Evolutionary conservation across 192 early-diverging fungal species (phyloP).

Genomic region (Umbelopsis ramanniana): DNA sequence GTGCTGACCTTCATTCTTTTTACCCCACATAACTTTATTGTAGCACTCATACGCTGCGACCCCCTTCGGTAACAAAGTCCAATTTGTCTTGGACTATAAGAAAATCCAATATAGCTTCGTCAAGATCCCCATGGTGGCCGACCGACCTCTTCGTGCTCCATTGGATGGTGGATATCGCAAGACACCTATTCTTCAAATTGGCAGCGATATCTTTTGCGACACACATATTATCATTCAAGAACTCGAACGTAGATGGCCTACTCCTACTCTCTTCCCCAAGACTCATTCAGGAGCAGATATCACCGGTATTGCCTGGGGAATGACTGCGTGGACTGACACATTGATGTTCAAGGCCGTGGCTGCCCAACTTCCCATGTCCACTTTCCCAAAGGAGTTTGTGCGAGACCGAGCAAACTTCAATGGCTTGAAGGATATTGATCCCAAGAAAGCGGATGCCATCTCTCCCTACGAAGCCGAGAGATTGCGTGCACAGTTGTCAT

Average conservation of each 20-base stretch:
- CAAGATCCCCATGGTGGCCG: conserved; percentile 20
- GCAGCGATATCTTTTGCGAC: conserved; percentile 34
- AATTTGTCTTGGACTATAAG: conserved; percentile 36
- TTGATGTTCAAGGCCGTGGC: conserved; percentile 17
- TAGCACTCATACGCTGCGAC: conserved; percentile 33
- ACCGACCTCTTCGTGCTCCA: conserved; percentile 29
- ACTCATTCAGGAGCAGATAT: conserved; percentile 10
- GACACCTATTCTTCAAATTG: conserved; percentile 39
- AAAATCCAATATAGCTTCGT: conserved; percentile 33
- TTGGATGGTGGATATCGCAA: conserved; percentile 41
- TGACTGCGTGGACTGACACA: conserved; percentile 19
- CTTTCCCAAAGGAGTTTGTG: conserved; percentile 12
- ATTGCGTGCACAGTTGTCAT: conserved; percentile 22
- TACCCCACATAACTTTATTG: background rate
- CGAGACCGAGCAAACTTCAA: conserved; percentile 22
- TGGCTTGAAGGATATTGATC: conserved; percentile 18
- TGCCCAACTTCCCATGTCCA: conserved; percentile 19
- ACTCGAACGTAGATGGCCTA: conserved; percentile 31
- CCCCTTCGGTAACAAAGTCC: conserved; percentile 33
- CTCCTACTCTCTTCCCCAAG: conserved; percentile 25
- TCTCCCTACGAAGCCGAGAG: conserved; percentile 3
- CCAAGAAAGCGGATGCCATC: background rate
- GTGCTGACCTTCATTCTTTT: background rate
- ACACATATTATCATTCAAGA: conserved; percentile 30
- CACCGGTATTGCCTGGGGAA: background rate